Evolutionary conservation across 345 rosid species (phyloP).

Genomic region (Salix brachista): DNA sequence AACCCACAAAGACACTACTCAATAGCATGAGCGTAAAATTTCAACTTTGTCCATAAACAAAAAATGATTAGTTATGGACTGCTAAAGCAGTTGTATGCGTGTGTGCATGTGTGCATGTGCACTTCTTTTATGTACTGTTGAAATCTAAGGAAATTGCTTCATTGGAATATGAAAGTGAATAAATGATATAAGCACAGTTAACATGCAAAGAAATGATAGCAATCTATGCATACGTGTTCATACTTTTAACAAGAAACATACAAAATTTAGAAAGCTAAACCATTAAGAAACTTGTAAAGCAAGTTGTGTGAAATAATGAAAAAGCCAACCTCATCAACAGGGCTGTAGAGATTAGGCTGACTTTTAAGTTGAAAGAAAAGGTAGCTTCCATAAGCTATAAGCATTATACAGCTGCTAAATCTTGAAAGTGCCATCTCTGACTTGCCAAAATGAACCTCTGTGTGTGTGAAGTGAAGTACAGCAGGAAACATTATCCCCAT

Average conservation of each 20-base stretch:
- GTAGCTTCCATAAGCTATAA: slow-evolving; percentile 72
- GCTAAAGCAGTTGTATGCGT: too few relatives aligned
- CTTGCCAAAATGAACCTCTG: slow-evolving; percentile 66
- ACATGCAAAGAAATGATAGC: too few relatives aligned
- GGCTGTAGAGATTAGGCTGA: slow-evolving; percentile 39
- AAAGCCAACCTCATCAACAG: slow-evolving; percentile 49
- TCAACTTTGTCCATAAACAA: too few relatives aligned
- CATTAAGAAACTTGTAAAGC: not conserved
- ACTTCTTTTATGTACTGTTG: too few relatives aligned
- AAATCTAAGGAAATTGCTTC: too few relatives aligned
- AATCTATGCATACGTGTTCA: too few relatives aligned
- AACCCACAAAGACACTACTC: too few relatives aligned
- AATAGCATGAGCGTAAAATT: too few relatives aligned
- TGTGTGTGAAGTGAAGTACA: slow-evolving; percentile 72
- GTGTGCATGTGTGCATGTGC: too few relatives aligned
- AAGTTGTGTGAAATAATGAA: not conserved
- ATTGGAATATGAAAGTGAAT: too few relatives aligned
- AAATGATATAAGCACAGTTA: too few relatives aligned
- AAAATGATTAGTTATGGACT: too few relatives aligned
- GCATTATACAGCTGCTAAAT: slow-evolving; percentile 87
- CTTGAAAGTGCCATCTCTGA: slow-evolving; percentile 86
- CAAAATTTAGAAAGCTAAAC: not conserved
- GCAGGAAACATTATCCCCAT: slow-evolving; percentile 89
- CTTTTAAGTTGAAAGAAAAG: slow-evolving; percentile 68
- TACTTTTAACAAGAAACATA: not conserved